Percentiles rank a stretch among this genome's conserved stretches.
Conservation (phyloP, 2,329 filamentous ascomycete genomes). For the Coleophoma eucalyptorum region DNA sequence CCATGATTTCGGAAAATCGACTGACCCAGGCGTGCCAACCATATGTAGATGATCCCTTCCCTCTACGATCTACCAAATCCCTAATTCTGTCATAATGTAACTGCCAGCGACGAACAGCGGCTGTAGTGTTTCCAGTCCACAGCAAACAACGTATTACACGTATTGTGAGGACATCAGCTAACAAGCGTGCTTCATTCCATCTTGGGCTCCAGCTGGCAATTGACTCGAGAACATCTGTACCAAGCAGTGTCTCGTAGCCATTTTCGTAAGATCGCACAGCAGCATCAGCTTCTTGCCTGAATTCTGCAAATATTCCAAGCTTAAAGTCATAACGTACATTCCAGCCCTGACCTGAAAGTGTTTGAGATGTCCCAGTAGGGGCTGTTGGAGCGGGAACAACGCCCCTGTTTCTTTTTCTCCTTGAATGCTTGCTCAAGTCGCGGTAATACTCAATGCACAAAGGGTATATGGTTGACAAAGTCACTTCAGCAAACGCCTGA, state of each 20-base stretch:
- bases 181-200: slow-evolving; percentile 87
- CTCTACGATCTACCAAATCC: slow-evolving; percentile 76
- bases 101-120: slow-evolving; percentile 77
- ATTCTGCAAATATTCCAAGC: slow-evolving; percentile 84
- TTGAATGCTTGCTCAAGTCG: slow-evolving; percentile 86
- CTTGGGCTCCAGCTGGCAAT: slow-evolving; percentile 87
- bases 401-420: slow-evolving; percentile 81
- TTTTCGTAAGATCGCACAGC: slow-evolving; percentile 83
- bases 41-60: slow-evolving; percentile 83
- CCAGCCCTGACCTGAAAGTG: slow-evolving; percentile 83
- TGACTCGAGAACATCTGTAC: slow-evolving; percentile 79
- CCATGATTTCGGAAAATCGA: slow-evolving; percentile 63
- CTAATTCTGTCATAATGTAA: slow-evolving; percentile 70
- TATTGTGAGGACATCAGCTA: slow-evolving; percentile 78
- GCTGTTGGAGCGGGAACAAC: slow-evolving; percentile 76
- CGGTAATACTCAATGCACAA: slow-evolving; percentile 85
- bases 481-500: slow-evolving; percentile 66
- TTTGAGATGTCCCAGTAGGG: slow-evolving; percentile 79
- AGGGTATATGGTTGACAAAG: slow-evolving; percentile 70
- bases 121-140: slow-evolving; percentile 74
- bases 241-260: slow-evolving; percentile 80
- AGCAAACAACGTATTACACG: slow-evolving; percentile 79
- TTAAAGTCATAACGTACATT: slow-evolving; percentile 95
- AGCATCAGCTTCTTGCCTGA: slow-evolving; percentile 86
- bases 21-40: slow-evolving; percentile 94